Evolutionary conservation across 2,329 filamentous ascomycete species (phyloP).

Genomic region (Trichoderma breve): DNA sequence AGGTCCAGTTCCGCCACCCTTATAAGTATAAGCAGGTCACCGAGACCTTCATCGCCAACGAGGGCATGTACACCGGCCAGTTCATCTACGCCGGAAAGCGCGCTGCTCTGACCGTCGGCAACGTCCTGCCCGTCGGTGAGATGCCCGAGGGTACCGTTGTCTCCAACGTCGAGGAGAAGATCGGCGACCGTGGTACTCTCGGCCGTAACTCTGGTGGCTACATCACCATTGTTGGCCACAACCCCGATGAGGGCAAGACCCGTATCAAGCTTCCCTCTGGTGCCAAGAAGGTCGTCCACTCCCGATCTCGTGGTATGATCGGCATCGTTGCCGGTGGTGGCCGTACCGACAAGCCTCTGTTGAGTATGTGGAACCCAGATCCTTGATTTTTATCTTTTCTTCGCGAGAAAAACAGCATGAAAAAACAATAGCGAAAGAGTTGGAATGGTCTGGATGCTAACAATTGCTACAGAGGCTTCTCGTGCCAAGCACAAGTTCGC

Average conservation of each 20-base stretch:
- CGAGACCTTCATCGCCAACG: constrained; percentile 99
- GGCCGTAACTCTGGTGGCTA: constrained; percentile 99
- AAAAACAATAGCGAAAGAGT: neutral
- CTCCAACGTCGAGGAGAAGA: constrained; percentile 99
- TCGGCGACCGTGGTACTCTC: constrained; percentile 92
- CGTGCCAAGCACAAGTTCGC: constrained; percentile 99
- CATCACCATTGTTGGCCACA: constrained; percentile 96
- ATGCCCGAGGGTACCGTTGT: constrained; percentile 99
- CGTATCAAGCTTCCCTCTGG: constrained; percentile 98
- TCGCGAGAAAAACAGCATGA: neutral
- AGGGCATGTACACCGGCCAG: constrained; percentile 99
- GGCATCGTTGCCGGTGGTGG: constrained; percentile 99
- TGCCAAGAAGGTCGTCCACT: constrained; percentile 98
- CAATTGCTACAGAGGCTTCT: constrained; percentile 73
- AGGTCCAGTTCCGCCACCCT: constrained; percentile 94
- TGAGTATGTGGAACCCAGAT: constrained; percentile 62
- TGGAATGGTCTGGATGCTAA: constrained; percentile 38
- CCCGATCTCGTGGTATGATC: constrained; percentile 93
- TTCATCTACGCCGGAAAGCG: constrained; percentile 99
- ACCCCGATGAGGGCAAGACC: constrained; percentile 99
- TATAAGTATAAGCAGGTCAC: constrained; percentile 97
- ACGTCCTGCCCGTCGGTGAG: constrained; percentile 89
- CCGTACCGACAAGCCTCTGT: constrained; percentile 98
- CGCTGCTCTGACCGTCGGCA: constrained; percentile 92
- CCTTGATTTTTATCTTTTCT: neutral